These are phyloP conservation scores for Elsinoe arachidis DNA, from an alignment of 2,329 filamentous ascomycete species.

Conservation along the genomic window DNA sequence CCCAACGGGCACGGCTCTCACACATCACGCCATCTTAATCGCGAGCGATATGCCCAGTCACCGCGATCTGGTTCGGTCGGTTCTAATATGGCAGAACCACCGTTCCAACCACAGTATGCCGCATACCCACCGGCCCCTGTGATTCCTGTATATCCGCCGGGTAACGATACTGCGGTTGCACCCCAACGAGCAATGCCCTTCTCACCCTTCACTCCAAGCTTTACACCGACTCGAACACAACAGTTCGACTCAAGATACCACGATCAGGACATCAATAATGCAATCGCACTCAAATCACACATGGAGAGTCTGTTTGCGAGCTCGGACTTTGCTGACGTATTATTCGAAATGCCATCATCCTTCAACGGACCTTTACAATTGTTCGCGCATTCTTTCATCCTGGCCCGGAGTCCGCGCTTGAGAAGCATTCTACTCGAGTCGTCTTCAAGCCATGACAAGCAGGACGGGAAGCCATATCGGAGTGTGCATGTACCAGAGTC, in stretches of 20 bases:
- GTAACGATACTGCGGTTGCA: neutral
- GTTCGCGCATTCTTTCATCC: neutral
- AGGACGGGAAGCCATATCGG: neutral
- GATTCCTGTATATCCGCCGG: too few species aligned
- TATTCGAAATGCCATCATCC: neutral
- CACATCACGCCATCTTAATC: neutral
- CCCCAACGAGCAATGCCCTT: neutral
- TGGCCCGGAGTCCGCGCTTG: constrained; percentile 1
- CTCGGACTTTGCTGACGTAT: neutral
- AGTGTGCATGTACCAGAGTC: neutral
- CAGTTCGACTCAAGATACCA: constrained; percentile 6
- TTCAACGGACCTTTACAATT: neutral
- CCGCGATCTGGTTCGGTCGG: constrained; percentile 1
- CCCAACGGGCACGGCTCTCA: neutral
- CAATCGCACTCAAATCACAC: neutral
- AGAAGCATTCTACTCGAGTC: neutral
- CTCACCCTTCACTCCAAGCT: constrained; percentile 2
- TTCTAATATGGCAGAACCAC: neutral
- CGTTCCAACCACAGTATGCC: constrained; percentile 1
- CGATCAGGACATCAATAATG: constrained; percentile 1
- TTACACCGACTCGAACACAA: neutral
- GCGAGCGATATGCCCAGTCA: neutral
- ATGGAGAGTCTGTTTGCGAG: neutral
- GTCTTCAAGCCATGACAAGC: neutral
- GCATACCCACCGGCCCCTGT: neutral